These are phyloP conservation scores for Keithomyces neogunnii DNA, from an alignment of 2,329 filamentous ascomycete species.

Conservation along the genomic window DNA sequence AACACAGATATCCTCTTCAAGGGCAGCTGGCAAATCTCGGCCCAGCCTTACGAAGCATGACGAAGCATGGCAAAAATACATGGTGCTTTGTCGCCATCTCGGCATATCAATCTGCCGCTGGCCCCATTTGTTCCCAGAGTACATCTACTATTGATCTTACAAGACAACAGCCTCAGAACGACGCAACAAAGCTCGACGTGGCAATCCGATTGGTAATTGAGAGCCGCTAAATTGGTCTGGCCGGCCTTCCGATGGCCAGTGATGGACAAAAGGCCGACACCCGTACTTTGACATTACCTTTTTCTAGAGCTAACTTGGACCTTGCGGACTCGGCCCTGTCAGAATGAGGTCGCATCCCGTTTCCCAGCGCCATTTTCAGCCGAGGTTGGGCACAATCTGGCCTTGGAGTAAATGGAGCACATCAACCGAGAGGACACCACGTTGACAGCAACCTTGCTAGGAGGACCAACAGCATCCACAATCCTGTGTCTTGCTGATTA, in stretches of 20 bases:
- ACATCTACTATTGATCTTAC: neutral
- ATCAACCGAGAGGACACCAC: neutral
- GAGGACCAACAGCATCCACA: too few relatives aligned
- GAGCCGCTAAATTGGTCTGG: neutral
- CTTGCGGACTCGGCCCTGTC: neutral
- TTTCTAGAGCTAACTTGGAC: too few relatives aligned
- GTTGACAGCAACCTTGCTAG: neutral
- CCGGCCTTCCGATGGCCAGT: neutral
- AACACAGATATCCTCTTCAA: neutral
- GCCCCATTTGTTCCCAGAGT: neutral
- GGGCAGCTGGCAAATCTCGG: neutral
- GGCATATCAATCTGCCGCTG: too few relatives aligned
- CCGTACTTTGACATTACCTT: too few relatives aligned
- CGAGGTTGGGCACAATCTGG: neutral
- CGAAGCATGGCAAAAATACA: too few relatives aligned
- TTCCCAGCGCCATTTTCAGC: conserved; percentile 7
- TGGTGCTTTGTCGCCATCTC: too few relatives aligned
- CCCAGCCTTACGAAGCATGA: neutral
- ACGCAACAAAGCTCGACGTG: neutral
- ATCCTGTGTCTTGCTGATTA: too few relatives aligned
- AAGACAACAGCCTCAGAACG: neutral
- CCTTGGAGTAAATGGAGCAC: neutral
- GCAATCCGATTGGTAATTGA: neutral
- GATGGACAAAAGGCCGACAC: neutral
- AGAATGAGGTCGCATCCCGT: conserved; percentile 2